These are phyloP conservation scores for Saitozyma podzolica DNA, from an alignment of 768 basidiomycete species.

Conservation along the genomic window DNA sequence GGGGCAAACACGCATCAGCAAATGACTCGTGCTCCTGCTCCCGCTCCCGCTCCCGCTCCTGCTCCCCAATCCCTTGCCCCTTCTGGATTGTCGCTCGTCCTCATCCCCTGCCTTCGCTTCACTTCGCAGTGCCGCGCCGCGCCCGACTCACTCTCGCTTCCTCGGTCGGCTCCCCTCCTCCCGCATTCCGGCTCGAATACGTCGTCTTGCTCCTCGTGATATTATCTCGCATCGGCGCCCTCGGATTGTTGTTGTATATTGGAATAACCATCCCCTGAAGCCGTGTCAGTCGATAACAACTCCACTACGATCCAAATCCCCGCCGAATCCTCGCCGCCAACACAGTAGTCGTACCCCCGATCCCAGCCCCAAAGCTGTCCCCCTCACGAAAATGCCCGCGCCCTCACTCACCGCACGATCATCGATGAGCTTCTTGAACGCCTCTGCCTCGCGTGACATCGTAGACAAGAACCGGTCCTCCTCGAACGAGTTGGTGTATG, in stretches of 20 bases:
- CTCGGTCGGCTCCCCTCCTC: conserved; percentile 71
- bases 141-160: conserved; percentile 56
- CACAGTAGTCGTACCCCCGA: no score
- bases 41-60: no score
- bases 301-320: background rate
- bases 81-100: background rate
- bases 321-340: no score
- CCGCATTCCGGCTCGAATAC: conserved; percentile 80
- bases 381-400: background rate
- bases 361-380: no score
- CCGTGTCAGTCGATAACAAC: conserved; percentile 1
- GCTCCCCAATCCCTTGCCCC: background rate
- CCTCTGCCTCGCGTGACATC: conserved; percentile 85
- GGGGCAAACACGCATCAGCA: conserved; percentile 6
- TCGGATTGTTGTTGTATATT: conserved; percentile 57
- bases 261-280: conserved; percentile 83
- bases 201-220: conserved; percentile 48
- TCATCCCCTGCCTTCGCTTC: background rate
- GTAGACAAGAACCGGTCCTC: conserved; percentile 92
- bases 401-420: conserved; percentile 69
- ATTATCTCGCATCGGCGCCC: conserved; percentile 48
- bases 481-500: conserved; percentile 89
- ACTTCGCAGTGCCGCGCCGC: background rate
- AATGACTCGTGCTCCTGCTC: no score
- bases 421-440: conserved; percentile 87